phyloP scores from a whole-genome alignment of 306 rosid species.

The Cucumis cinereus region DNA sequence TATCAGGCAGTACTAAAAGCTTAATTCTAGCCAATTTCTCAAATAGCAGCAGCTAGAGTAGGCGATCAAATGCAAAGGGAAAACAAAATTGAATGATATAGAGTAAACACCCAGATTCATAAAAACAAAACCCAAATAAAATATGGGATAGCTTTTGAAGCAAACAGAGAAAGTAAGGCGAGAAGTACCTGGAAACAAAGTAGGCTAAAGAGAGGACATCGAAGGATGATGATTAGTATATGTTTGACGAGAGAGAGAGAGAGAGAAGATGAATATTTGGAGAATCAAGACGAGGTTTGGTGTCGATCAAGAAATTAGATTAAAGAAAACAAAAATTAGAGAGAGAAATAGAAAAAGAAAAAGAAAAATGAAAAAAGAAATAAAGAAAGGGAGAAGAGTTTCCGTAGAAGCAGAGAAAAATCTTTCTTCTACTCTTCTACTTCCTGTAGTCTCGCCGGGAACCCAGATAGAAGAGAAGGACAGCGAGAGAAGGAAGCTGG shows the following conservation, averaged over 20 bases:
- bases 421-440: constrained; percentile 76
- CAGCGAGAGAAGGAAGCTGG: constrained; percentile 8
- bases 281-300: constrained; percentile 9
- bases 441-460: constrained; percentile 73
- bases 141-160: constrained; percentile 13
- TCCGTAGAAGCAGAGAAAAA: constrained; percentile 87
- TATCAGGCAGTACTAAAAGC: neutral
- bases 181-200: constrained; percentile 17
- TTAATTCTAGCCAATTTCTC: constrained; percentile 12
- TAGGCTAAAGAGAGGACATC: neutral
- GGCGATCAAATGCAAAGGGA: constrained; percentile 8
- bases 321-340: neutral
- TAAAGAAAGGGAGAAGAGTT: constrained; percentile 25
- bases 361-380: neutral
- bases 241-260: constrained; percentile 19
- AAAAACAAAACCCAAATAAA: neutral
- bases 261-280: constrained; percentile 13
- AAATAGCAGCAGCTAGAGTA: constrained; percentile 16
- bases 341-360: too few species aligned
- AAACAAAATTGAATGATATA: constrained; percentile 12
- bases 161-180: neutral
- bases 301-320: constrained; percentile 25
- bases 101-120: constrained; percentile 2
- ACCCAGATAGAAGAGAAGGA: constrained; percentile 27
- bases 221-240: neutral